Conservation (phyloP, 192 early-diverging fungal genomes). For the Umbelopsis vinacea region DNA sequence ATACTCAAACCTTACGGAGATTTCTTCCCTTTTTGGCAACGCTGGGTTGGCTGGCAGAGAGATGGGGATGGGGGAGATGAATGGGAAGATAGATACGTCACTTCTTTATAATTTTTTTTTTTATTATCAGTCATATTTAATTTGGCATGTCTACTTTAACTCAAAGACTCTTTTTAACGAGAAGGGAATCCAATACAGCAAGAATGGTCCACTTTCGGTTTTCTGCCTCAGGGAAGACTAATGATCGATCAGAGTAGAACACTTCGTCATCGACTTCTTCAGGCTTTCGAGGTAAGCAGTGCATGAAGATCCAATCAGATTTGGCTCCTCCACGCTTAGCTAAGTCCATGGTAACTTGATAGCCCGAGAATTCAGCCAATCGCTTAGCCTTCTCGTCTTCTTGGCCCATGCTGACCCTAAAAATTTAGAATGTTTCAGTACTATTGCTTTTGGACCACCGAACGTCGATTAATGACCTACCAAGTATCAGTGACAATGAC, state of each 20-base stretch:
- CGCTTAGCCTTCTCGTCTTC: conserved; percentile 88
- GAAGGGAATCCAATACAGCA: conserved; percentile 73
- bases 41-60: not conserved
- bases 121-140: not conserved
- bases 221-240: conserved; percentile 97
- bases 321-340: conserved; percentile 78
- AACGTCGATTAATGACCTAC: conserved; percentile 42
- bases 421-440: not conserved
- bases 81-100: not conserved
- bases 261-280: conserved; percentile 98
- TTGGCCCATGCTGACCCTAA: conserved; percentile 94
- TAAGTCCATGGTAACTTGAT: conserved; percentile 88
- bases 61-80: not conserved
- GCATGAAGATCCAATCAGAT: conserved; percentile 95
- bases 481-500: conserved; percentile 98
- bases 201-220: conserved; percentile 99
- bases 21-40: not conserved
- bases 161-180: conserved; percentile 62
- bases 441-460: not conserved
- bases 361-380: conserved; percentile 83
- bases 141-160: not conserved
- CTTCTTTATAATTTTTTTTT: not conserved
- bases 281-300: conserved; percentile 94
- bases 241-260: conserved; percentile 87
- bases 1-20: conserved; percentile 22